Evolutionary conservation across 768 basidiomycete genomes (phyloP).

Genomic region (Termitomyces sp.): DNA sequence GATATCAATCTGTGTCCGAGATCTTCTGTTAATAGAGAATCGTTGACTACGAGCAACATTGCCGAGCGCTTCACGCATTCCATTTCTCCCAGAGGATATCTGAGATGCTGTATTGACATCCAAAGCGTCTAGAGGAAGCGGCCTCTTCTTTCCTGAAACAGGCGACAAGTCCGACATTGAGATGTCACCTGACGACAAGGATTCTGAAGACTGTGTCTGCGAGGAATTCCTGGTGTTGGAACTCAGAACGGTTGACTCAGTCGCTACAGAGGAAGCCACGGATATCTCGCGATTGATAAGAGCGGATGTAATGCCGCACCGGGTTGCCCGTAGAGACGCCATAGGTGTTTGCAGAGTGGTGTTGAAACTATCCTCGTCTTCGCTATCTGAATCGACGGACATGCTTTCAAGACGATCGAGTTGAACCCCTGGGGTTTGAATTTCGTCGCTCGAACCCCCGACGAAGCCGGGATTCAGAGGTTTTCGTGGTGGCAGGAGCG

Average conservation of each 20-base stretch:
- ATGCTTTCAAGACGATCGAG: slow-evolving; percentile 22
- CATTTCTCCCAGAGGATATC: not conserved
- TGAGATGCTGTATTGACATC: slow-evolving; percentile 21
- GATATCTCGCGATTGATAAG: slow-evolving; percentile 15
- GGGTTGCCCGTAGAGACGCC: slow-evolving; percentile 16
- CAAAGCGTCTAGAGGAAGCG: slow-evolving; percentile 24
- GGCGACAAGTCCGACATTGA: slow-evolving; percentile 34
- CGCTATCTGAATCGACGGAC: slow-evolving; percentile 28
- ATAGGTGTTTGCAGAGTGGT: slow-evolving; percentile 65
- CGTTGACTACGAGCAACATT: slow-evolving; percentile 1
- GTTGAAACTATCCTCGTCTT: slow-evolving; percentile 55
- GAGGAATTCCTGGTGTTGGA: slow-evolving; percentile 36
- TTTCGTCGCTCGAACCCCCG: slow-evolving; percentile 59
- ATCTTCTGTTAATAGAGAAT: not conserved
- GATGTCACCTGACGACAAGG: slow-evolving; percentile 27
- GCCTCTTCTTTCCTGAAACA: slow-evolving; percentile 41
- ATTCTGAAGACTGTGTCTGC: slow-evolving; percentile 39
- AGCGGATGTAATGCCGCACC: slow-evolving; percentile 9
- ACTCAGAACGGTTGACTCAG: slow-evolving; percentile 34
- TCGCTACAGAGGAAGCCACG: slow-evolving; percentile 17
- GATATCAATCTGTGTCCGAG: slow-evolving; percentile 1
- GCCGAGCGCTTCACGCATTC: not conserved
- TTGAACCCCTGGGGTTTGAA: slow-evolving; percentile 38
- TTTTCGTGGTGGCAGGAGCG: slow-evolving; percentile 67
- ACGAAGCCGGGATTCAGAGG: slow-evolving; percentile 56